Percentiles rank a stretch among this genome's conserved stretches.
These are phyloP conservation scores for Trichosporon sp. DNA, from an alignment of 1,284 basidiomycete species.

Conservation along the genomic window DNA sequence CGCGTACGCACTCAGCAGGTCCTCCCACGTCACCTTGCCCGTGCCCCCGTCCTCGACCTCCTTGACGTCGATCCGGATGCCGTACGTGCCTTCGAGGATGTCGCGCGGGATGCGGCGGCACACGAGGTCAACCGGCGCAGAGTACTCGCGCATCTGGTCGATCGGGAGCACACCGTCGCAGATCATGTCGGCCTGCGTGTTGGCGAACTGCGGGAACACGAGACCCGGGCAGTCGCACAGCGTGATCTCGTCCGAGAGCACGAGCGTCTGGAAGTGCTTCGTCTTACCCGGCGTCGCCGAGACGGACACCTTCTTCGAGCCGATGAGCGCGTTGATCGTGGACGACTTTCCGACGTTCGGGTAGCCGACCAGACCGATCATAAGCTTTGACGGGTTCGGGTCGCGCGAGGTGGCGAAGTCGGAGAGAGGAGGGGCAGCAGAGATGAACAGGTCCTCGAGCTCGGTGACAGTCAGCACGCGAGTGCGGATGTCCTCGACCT, in stretches of 20 bases:
- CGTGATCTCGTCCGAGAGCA: constrained; percentile 77
- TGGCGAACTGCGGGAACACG: constrained; percentile 97
- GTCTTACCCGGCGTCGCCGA: constrained; percentile 98
- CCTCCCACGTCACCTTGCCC: constrained; percentile 70
- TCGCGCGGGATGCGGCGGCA: constrained; percentile 74
- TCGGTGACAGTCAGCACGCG: constrained; percentile 82
- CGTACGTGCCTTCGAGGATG: constrained; percentile 87
- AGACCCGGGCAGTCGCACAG: constrained; percentile 99
- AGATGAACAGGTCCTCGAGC: constrained; percentile 79
- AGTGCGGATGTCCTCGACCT: constrained; percentile 61
- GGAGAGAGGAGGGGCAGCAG: constrained; percentile 70
- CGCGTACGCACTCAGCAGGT: constrained; percentile 82
- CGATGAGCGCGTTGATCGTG: constrained; percentile 59
- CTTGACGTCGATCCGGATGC: constrained; percentile 67
- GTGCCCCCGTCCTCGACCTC: constrained; percentile 79
- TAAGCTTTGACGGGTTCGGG: constrained; percentile 65
- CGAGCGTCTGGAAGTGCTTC: constrained; percentile 98
- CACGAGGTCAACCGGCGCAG: constrained; percentile 77
- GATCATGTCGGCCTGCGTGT: constrained; percentile 89
- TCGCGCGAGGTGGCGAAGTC: constrained; percentile 61
- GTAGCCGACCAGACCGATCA: constrained; percentile 62
- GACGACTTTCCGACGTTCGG: constrained; percentile 61
- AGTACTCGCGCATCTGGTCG: constrained; percentile 94
- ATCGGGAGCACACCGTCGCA: constrained; percentile 97
- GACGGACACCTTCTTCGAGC: constrained; percentile 88